Percentiles rank a stretch among this genome's conserved stretches.
These are phyloP conservation scores for Aureobasidium sp. DNA, from an alignment of 2,329 filamentous ascomycete species.

Conservation along the genomic window DNA sequence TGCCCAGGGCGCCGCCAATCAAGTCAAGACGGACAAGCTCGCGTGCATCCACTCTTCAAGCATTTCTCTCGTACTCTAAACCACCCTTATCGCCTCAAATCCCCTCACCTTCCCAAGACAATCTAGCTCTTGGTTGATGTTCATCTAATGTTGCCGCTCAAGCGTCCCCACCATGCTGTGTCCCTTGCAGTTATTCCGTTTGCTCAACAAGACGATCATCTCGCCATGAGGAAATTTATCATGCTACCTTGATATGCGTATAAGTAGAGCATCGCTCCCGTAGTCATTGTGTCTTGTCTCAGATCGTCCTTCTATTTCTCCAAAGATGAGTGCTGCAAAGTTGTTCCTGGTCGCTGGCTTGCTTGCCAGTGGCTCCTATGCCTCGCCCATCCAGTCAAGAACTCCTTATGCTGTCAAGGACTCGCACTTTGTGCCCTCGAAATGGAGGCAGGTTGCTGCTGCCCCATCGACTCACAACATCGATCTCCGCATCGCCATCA, in stretches of 20 bases:
- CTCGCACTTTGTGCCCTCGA: conserved; percentile 44
- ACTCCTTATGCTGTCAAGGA: conserved; percentile 50
- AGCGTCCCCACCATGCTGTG: neutral
- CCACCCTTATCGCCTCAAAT: neutral
- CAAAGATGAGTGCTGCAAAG: conserved; percentile 12
- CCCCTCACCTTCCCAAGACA: neutral
- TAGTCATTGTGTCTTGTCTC: neutral
- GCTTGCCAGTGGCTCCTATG: conserved; percentile 3
- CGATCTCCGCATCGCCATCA: conserved; percentile 52
- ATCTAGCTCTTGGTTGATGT: neutral
- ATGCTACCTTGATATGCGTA: neutral
- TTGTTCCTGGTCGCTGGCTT: conserved; percentile 13
- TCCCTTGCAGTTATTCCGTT: neutral
- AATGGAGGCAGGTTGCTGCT: conserved; percentile 43
- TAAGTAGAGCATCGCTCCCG: neutral
- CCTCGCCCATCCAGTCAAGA: conserved; percentile 18
- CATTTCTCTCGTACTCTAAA: neutral
- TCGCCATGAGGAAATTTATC: neutral
- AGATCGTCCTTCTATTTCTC: neutral
- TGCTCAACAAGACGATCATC: conserved; percentile 4
- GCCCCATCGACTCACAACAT: conserved; percentile 45
- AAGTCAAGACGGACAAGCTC: neutral
- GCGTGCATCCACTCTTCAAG: conserved; percentile 4
- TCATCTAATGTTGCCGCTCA: neutral
- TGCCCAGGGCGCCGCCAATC: neutral